These are phyloP conservation scores for Periconia macrospinosa DNA, from an alignment of 2,329 filamentous ascomycete species.

Conservation along the genomic window DNA sequence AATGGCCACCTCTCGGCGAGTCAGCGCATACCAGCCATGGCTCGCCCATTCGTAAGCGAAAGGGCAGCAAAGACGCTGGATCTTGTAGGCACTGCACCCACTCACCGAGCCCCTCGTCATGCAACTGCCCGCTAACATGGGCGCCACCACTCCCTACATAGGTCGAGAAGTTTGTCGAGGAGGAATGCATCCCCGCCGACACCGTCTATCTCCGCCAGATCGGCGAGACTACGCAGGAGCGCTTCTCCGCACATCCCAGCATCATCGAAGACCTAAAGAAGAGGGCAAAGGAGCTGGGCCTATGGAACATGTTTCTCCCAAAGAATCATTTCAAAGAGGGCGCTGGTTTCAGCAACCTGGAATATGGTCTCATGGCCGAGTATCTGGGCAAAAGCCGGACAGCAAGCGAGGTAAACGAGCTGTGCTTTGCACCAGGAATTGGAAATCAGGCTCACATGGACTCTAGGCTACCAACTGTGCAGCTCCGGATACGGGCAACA, in stretches of 20 bases:
- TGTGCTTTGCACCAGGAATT: background rate
- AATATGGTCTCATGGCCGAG: constrained; percentile 98
- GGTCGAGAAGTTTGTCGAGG: constrained; percentile 95
- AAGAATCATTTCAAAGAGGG: constrained; percentile 95
- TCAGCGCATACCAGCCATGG: constrained; percentile 61
- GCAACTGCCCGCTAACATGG: background rate
- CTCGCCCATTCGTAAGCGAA: constrained; percentile 72
- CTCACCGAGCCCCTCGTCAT: background rate
- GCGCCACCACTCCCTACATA: constrained; percentile 23
- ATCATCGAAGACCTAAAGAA: constrained; percentile 88
- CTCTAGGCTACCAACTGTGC: constrained; percentile 76
- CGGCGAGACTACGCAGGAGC: constrained; percentile 66
- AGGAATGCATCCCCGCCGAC: constrained; percentile 80
- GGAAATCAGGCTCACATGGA: constrained; percentile 4
- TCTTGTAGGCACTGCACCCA: constrained; percentile 51
- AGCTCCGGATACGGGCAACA: constrained; percentile 91
- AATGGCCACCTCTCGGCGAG: constrained; percentile 51
- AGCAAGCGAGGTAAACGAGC: constrained; percentile 52
- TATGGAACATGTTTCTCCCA: constrained; percentile 99
- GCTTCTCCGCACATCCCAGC: constrained; percentile 77
- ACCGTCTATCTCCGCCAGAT: constrained; percentile 78
- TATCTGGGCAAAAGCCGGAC: constrained; percentile 83
- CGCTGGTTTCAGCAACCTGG: constrained; percentile 90
- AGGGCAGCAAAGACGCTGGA: constrained; percentile 82
- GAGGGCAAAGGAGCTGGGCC: constrained; percentile 77